Evolutionary conservation across 108 stramenopile genomes (phyloP), one percentile per base, ranked within the genome.

Genomic region (Chaetoceros muelleri): DNA sequence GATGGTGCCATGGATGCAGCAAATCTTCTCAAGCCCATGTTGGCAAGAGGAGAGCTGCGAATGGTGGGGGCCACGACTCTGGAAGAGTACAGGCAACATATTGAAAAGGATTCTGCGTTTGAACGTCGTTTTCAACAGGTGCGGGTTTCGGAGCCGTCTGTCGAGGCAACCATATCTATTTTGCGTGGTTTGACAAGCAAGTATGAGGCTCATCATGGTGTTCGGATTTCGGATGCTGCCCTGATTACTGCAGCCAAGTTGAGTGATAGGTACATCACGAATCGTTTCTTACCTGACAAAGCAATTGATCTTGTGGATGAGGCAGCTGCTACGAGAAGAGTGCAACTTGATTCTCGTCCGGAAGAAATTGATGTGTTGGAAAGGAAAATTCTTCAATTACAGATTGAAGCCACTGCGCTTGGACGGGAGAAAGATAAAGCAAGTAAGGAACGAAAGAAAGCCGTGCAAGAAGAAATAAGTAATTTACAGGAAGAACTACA

Each of bases 31-130:
- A 99, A 99, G 65, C 98, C 98, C 0, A 87, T 93, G 88, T 65
- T 99, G 2, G 98, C 98, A 23, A 80, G 96, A 8, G 96, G 96
- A 18, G 95, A 97, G 63, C 82, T 99, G 1, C 78, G 92, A 2
- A 94, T 95, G 87, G 90, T 99, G 40, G 98, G 98, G 18, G 98
- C 98, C 24, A 99, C 98, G 5, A 99, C 98, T 0, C 40, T 95
- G 19, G 90, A 93, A 28, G 98, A 99, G 53, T 99, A 99, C 71
- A 74, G 90, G 23, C 65, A 89, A 53, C 80, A 95, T 65, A 90
- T 97, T 64, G 93, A 94, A 57, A 94, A 95, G 61, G 98, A 99
- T 71, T 74, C 93, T 18, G 98, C 98, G 5, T 90, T 99, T 24
- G 96, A 97, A 67, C 62, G 98, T 13, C 85, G 98, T 17, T 99